phyloP scores from a whole-genome alignment of 345 rosid genomes.

The Mallotus nudiflorus region DNA sequence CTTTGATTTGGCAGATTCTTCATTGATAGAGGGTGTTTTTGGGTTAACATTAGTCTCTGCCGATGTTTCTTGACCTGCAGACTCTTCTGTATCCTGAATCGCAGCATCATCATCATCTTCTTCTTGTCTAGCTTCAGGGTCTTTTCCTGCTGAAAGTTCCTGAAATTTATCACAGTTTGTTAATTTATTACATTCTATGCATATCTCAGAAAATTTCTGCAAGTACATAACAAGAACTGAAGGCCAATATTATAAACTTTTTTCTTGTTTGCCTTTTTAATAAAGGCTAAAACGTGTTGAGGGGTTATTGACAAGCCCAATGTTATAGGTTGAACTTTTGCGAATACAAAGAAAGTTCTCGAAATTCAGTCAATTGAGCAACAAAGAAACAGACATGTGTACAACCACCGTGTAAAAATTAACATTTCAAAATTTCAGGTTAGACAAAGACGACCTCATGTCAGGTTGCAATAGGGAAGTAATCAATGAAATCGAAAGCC shows the following conservation, averaged over 20 bases:
- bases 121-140: constrained; percentile 19
- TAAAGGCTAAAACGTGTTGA: not conserved
- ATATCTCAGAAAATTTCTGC: not conserved
- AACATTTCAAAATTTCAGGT: not conserved
- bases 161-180: constrained; percentile 29
- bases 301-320: constrained; percentile 11
- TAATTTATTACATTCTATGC: constrained; percentile 1
- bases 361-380: constrained; percentile 7
- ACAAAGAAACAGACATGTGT: no score
- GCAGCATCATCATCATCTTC: constrained; percentile 19
- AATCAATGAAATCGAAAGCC: not conserved
- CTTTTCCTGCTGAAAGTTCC: constrained; percentile 33
- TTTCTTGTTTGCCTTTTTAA: not conserved
- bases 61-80: constrained; percentile 17
- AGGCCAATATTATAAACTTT: constrained; percentile 6
- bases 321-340: not conserved
- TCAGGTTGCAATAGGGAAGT: not conserved
- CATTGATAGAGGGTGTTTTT: constrained; percentile 43
- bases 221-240: not conserved
- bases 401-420: not conserved
- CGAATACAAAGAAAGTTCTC: not conserved
- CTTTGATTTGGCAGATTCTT: constrained; percentile 46
- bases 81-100: constrained; percentile 20
- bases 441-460: not conserved
- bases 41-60: constrained; percentile 37